Evolutionary conservation across 192 early-diverging fungal species (phyloP).

Genomic region (Nowakowskiella sp.): DNA sequence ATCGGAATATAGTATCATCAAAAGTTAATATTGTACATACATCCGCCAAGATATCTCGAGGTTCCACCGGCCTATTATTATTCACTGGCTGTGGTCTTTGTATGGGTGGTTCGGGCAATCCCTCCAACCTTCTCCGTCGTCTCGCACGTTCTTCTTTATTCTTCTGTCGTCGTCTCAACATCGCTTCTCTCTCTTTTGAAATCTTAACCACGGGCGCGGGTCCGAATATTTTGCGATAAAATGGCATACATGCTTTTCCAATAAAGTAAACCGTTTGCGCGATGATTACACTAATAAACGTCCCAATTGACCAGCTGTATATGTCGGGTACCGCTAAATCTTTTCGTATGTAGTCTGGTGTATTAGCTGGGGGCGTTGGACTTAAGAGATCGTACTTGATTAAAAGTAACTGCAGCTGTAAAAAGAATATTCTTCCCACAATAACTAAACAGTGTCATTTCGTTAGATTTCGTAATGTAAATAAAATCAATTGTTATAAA

Average conservation of each 20-base stretch:
- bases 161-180: not conserved
- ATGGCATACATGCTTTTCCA: conserved; percentile 3
- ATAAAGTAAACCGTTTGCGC: conserved; percentile 11
- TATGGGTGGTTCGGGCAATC: not conserved
- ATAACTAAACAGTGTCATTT: not conserved
- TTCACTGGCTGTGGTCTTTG: not conserved
- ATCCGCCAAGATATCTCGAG: not conserved
- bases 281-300: conserved; percentile 42
- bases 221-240: not conserved
- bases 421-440: not conserved
- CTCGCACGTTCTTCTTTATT: not conserved
- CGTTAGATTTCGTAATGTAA: conserved; percentile 10
- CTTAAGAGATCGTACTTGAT: not conserved
- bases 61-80: too few species aligned
- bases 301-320: conserved; percentile 64
- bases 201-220: not conserved
- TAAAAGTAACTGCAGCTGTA: not conserved
- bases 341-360: conserved; percentile 17
- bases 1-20: not conserved
- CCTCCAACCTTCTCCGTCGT: not conserved
- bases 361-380: conserved; percentile 1
- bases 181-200: not conserved
- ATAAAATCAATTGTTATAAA: conserved; percentile 19
- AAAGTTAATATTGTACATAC: not conserved
- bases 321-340: conserved; percentile 67